Evolutionary conservation across 2,329 filamentous ascomycete genomes (phyloP).

Genomic region (Fusarium miscanthi): DNA sequence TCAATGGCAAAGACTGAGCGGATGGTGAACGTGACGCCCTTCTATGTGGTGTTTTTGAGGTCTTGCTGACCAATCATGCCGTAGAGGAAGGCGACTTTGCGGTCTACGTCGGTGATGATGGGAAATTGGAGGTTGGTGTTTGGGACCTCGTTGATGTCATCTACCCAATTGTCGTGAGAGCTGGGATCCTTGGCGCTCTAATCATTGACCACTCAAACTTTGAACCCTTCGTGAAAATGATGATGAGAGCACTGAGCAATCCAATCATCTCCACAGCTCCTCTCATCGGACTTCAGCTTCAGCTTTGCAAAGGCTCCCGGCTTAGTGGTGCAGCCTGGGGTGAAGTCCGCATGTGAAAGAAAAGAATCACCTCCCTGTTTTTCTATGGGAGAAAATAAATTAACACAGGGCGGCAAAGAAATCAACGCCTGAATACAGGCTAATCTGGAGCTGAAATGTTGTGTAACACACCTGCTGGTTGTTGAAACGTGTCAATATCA

Average conservation of each 20-base stretch:
- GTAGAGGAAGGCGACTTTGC: slow-evolving; percentile 8
- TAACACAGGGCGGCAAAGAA: fast-evolving
- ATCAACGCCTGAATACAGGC: not conserved
- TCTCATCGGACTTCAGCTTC: not conserved
- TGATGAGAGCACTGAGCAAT: not conserved
- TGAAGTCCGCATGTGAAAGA: slow-evolving; percentile 2
- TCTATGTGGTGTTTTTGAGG: too few species aligned
- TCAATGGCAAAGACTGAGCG: slow-evolving; percentile 95
- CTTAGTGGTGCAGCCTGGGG: slow-evolving; percentile 1
- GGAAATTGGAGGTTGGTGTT: slow-evolving; percentile 20
- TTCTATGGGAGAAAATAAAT: not conserved
- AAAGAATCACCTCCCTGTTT: slow-evolving; percentile 2
- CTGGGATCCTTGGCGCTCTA: slow-evolving; percentile 8
- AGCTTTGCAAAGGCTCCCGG: not conserved
- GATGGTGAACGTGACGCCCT: too few species aligned
- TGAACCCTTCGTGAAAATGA: fast-evolving
- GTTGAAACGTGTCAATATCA: not conserved
- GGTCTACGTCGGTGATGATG: slow-evolving; percentile 19
- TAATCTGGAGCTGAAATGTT: not conserved
- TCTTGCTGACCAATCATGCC: too few species aligned
- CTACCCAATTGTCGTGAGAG: slow-evolving; percentile 17
- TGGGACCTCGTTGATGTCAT: slow-evolving; percentile 15
- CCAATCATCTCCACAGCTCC: slow-evolving; percentile 9
- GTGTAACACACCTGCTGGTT: not conserved
- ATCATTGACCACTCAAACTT: fast-evolving